Evolutionary conservation across 371 early-diverging fungal species (phyloP).

Genomic region (Lichtheimia ornata): DNA sequence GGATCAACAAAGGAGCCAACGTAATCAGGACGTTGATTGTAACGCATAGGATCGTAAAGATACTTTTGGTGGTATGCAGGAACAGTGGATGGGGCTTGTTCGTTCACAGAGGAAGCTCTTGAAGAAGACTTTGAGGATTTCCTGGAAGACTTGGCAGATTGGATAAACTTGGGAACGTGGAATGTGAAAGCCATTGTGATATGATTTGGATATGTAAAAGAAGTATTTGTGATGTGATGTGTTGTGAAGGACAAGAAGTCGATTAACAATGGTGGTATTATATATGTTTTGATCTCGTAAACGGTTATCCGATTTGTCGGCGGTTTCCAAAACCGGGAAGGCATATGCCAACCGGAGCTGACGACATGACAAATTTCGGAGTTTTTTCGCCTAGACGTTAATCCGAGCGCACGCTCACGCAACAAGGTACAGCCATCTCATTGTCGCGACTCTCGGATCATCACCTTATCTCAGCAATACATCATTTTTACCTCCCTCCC

Average conservation of each 20-base stretch:
- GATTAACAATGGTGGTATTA: background rate
- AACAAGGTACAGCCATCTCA: too few relatives aligned
- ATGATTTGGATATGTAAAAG: background rate
- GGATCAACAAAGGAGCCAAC: conserved; percentile 43
- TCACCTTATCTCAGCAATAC: too few relatives aligned
- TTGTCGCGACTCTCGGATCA: too few relatives aligned
- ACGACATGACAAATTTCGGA: too few relatives aligned
- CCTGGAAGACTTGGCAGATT: background rate
- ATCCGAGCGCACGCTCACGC: too few relatives aligned
- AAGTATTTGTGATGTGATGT: background rate
- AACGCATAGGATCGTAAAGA: conserved; percentile 44
- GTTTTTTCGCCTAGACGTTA: too few relatives aligned
- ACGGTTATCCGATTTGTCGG: conserved; percentile 12
- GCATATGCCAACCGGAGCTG: too few relatives aligned
- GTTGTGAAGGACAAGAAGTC: background rate
- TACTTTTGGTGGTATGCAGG: conserved; percentile 14
- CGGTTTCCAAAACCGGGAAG: background rate
- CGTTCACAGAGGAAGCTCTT: background rate
- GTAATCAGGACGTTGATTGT: conserved; percentile 32
- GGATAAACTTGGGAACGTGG: conserved; percentile 1
- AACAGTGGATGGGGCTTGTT: background rate
- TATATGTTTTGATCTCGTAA: conserved; percentile 11
- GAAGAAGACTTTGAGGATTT: conserved; percentile 2
- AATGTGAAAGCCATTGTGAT: conserved; percentile 4
- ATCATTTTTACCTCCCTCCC: too few relatives aligned